A percentile compares a stretch with the other conserved stretches of the same genome.
Evolutionary conservation across 2,329 filamentous ascomycete genomes (phyloP).

Genomic region (Cucurbitaria berberidis): DNA sequence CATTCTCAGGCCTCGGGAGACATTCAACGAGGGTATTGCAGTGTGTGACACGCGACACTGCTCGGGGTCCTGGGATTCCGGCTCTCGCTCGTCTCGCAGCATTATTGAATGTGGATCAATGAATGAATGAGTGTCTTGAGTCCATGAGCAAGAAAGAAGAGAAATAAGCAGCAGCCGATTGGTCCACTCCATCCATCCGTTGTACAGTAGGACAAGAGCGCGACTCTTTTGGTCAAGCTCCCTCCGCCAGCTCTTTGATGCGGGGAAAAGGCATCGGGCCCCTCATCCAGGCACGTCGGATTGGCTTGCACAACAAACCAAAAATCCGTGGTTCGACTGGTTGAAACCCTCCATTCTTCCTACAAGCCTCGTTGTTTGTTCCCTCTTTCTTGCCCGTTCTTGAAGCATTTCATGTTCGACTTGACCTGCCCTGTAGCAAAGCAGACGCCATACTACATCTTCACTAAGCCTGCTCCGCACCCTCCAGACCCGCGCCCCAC

Average conservation of each 20-base stretch:
- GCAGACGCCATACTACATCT: conserved; percentile 8
- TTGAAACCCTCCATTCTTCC: conserved; percentile 5
- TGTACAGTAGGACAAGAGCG: conserved; percentile 11
- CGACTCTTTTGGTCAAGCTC: conserved; percentile 13
- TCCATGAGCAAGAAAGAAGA: conserved; percentile 2
- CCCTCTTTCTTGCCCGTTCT: background rate
- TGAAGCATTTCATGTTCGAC: conserved; percentile 5
- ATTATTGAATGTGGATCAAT: background rate
- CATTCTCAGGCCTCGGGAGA: no score
- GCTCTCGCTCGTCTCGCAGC: background rate
- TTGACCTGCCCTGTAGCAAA: conserved; percentile 1
- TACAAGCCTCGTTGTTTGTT: conserved; percentile 16
- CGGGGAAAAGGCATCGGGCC: conserved; percentile 29
- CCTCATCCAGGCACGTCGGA: conserved; percentile 30
- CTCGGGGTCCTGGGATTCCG: no score
- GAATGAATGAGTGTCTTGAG: no score
- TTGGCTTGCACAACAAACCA: conserved; percentile 16
- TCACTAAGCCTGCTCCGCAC: conserved; percentile 7
- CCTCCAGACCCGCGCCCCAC: conserved; percentile 15
- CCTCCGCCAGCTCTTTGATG: conserved; percentile 27
- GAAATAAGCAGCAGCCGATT: conserved; percentile 21
- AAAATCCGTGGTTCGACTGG: conserved; percentile 1
- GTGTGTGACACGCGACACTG: conserved; percentile 10
- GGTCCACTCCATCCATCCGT: conserved; percentile 14
- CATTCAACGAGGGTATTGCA: background rate